Evolutionary conservation across 345 rosid species (phyloP).

Genomic region (Ceriops tagal): DNA sequence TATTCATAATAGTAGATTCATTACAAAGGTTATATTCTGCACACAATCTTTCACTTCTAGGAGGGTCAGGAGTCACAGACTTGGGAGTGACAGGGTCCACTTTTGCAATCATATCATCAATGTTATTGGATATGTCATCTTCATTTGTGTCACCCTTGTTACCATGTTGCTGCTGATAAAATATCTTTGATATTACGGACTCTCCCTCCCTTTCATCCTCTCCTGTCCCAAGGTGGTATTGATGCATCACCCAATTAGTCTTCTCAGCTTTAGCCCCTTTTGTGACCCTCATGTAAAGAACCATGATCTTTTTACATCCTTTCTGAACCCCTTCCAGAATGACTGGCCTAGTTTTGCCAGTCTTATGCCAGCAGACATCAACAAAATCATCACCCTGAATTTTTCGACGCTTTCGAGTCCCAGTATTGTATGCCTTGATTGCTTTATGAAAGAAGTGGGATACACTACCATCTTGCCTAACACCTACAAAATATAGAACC

Average conservation of each 20-base stretch:
- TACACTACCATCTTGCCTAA: constrained; percentile 68
- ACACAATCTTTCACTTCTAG: constrained; percentile 35
- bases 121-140: constrained; percentile 41
- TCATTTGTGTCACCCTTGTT: constrained; percentile 58
- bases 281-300: constrained; percentile 49
- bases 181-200: constrained; percentile 75
- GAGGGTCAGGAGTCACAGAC: constrained; percentile 66
- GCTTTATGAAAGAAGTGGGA: constrained; percentile 85
- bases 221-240: constrained; percentile 79
- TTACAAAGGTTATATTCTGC: constrained; percentile 32
- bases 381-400: constrained; percentile 69
- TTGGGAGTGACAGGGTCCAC: constrained; percentile 73
- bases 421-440: constrained; percentile 85
- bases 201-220: constrained; percentile 90
- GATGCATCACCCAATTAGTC: constrained; percentile 98
- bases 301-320: constrained; percentile 95
- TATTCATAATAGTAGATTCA: constrained; percentile 17
- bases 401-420: constrained; percentile 91
- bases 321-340: constrained; percentile 67
- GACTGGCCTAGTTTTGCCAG: constrained; percentile 85
- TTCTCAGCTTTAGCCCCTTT: constrained; percentile 74
- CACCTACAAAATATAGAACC: constrained; percentile 38
- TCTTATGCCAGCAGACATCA: constrained; percentile 97
- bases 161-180: constrained; percentile 60
- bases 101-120: constrained; percentile 34